Percentiles rank a stretch among this genome's conserved stretches.
phyloP scores from a whole-genome alignment of 129 eudicot genomes.

The Saposhnikovia divaricata region DNA sequence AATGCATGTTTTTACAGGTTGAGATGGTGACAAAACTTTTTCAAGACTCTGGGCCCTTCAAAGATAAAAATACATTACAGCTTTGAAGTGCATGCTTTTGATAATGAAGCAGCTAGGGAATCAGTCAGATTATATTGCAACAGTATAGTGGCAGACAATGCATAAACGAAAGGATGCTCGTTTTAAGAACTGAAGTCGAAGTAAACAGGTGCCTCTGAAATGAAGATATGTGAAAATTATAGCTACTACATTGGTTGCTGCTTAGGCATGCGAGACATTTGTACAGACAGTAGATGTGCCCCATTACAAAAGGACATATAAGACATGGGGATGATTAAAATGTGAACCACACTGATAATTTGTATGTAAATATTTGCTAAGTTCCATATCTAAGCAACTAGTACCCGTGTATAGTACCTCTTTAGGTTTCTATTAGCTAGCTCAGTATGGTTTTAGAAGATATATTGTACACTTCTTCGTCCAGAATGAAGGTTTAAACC shows the following conservation, averaged over 20 bases:
- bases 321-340: neutral
- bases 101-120: neutral
- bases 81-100: neutral
- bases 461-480: too few species aligned
- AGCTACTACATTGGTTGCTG: neutral
- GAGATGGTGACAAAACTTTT: constrained; percentile 55
- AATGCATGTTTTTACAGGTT: constrained; percentile 41
- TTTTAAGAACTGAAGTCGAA: neutral
- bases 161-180: neutral
- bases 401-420: neutral
- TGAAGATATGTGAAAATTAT: neutral
- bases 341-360: neutral
- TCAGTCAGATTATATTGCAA: neutral
- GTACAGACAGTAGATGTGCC: neutral
- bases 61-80: constrained; percentile 33
- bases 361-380: neutral
- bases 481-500: too few species aligned
- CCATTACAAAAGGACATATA: neutral
- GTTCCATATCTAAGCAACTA: neutral
- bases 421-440: neutral
- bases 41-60: constrained; percentile 77
- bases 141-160: neutral
- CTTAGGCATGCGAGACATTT: neutral
- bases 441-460: neutral
- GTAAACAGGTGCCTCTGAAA: neutral